These are phyloP conservation scores for Sarocladium brachiariae DNA, from an alignment of 2,329 filamentous ascomycete species.

Conservation along the genomic window DNA sequence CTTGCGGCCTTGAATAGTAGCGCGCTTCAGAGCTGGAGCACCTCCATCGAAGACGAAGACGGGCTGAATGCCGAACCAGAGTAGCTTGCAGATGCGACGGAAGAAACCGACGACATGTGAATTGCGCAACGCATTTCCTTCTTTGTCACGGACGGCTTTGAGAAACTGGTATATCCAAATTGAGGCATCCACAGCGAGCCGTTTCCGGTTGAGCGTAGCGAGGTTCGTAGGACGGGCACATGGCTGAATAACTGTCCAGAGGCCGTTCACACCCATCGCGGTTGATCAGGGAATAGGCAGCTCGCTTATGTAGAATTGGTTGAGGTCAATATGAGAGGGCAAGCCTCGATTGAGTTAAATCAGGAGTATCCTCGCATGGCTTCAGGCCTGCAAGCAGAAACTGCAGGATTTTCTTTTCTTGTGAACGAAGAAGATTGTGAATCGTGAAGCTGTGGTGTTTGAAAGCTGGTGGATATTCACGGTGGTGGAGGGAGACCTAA, in stretches of 20 bases:
- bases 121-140: conserved; percentile 93
- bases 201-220: conserved; percentile 91
- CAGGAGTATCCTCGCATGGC: conserved; percentile 1
- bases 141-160: conserved; percentile 96
- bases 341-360: neutral
- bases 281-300: neutral
- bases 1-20: conserved; percentile 78
- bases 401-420: neutral
- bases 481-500: neutral
- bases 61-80: conserved; percentile 93
- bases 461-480: conserved; percentile 1
- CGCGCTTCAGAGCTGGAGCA: conserved; percentile 81
- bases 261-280: conserved; percentile 91
- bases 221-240: conserved; percentile 94
- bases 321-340: neutral
- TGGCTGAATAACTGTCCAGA: conserved; percentile 94
- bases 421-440: neutral
- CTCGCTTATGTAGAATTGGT: neutral
- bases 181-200: conserved; percentile 92
- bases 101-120: conserved; percentile 97
- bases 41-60: conserved; percentile 98
- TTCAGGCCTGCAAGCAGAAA: neutral
- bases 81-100: conserved; percentile 91
- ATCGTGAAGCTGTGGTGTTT: neutral
- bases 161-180: conserved; percentile 99